Base-by-base conservation (phyloP, 306 rosid species). In the Quercus variabilis region DNA sequence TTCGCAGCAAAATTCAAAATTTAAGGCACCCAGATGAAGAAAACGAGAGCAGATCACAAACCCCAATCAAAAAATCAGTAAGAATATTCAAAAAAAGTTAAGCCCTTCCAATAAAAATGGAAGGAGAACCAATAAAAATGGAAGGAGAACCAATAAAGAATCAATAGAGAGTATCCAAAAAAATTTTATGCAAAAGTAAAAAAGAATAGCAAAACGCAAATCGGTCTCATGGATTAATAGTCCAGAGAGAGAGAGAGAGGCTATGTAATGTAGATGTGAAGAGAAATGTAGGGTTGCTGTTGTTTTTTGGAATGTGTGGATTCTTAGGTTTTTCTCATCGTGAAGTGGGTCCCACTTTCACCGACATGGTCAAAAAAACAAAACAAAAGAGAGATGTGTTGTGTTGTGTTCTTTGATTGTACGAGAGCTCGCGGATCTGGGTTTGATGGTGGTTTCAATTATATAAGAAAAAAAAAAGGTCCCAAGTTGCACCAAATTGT, bases 261-360 rank as follows among this genome's bases (percentile, higher is more conserved):
- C 11, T 55, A 12, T 13, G 26, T 1, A 21, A 2, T 6, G 5
- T 12, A 49, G 17, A 49, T 21, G 26, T n/a, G 62, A 56, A 56
- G 62, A 56, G 62, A 56, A 56, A 56, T 21, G 26, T n/a, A 56
- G 10, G 60, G 60, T 56, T 56, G 11, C 23, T 25, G 10, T n/a
- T 55, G 25, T 5, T 56, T 20, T 18, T 56, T 56, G 25, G 60
- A 56, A 56, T 6, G 60, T 56, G 60, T 56, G 60, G 60, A n/a
- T 56, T 56, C 25, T n/a, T 56, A 56, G 60, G 60, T 56, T n/a
- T 56, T 9, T 1, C 60, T 56, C 12, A 56, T 56, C 60, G 60
- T 6, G 10, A 56, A 18, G 60, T 18, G 25, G 60, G 83, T 57
- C 86, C 86, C 83, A 83, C n/a, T 69, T 25, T 21, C 69, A 56